Percentiles rank a stretch among this genome's conserved stretches.
Conservation (phyloP, 495 filamentous ascomycete genomes). For the Neurospora sp. region DNA sequence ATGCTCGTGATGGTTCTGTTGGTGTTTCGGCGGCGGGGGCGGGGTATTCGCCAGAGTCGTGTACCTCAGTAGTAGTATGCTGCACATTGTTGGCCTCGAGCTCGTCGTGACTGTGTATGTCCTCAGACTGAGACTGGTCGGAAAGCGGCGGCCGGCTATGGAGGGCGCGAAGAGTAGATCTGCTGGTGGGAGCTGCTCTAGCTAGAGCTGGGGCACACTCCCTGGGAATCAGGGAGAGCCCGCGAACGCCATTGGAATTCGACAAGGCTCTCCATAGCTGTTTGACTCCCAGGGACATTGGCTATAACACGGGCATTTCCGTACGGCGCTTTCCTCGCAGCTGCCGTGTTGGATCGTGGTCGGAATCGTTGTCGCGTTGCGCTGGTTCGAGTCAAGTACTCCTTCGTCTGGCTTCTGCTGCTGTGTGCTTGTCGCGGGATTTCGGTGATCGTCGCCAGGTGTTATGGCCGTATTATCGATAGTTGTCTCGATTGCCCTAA, state of each 20-base stretch:
- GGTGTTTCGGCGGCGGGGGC: background rate
- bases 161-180: background rate
- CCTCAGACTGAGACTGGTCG: background rate
- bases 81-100: background rate
- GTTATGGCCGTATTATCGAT: background rate
- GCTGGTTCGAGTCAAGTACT: background rate
- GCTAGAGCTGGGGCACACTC: constrained; percentile 4
- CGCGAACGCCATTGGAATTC: constrained; percentile 8
- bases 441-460: background rate
- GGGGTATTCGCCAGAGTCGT: background rate
- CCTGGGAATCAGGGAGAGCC: constrained; percentile 28
- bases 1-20: background rate
- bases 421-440: background rate
- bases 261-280: constrained; percentile 25
- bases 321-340: background rate
- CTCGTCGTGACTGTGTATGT: background rate
- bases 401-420: background rate
- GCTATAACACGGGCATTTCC: constrained; percentile 25
- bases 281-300: constrained; percentile 34
- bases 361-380: background rate
- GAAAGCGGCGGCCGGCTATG: background rate
- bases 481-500: background rate
- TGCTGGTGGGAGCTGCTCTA: background rate
- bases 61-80: background rate
- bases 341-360: background rate